These are phyloP conservation scores for Talaromyces atroroseus DNA, from an alignment of 2,329 filamentous ascomycete genomes.

Conservation along the genomic window DNA sequence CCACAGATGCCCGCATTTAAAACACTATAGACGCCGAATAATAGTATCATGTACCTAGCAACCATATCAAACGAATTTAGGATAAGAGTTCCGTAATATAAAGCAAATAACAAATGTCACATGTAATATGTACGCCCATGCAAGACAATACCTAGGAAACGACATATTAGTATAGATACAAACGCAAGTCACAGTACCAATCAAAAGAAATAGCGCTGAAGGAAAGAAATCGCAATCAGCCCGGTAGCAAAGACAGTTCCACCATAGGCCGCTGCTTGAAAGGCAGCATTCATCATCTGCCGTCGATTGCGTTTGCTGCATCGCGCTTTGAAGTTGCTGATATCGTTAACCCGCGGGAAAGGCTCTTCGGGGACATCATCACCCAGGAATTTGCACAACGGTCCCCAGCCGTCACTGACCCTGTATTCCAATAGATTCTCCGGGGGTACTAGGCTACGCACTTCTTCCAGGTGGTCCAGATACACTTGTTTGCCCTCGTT, in stretches of 20 bases:
- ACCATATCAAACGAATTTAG: too few species aligned
- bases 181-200: not conserved
- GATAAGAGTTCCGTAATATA: too few species aligned
- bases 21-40: too few species aligned
- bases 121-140: not conserved
- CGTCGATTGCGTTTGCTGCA: constrained; percentile 50
- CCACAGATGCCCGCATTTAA: too few species aligned
- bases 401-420: constrained; percentile 51
- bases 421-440: constrained; percentile 51
- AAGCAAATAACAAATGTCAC: too few species aligned
- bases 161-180: not conserved
- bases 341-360: constrained; percentile 51
- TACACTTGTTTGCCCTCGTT: constrained; percentile 60
- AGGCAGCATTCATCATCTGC: constrained; percentile 52
- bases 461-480: constrained; percentile 50
- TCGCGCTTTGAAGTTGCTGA: constrained; percentile 51
- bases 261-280: constrained; percentile 48
- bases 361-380: constrained; percentile 46
- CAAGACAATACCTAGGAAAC: not conserved
- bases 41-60: too few species aligned
- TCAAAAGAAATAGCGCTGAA: not conserved
- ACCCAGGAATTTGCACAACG: constrained; percentile 51
- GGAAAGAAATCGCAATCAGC: not conserved
- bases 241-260: constrained; percentile 44
- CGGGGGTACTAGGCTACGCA: constrained; percentile 44